A percentile compares a stretch with the other conserved stretches of the same genome.
These are phyloP conservation scores for Suillus paluster DNA, from an alignment of 768 basidiomycete species.

Conservation along the genomic window DNA sequence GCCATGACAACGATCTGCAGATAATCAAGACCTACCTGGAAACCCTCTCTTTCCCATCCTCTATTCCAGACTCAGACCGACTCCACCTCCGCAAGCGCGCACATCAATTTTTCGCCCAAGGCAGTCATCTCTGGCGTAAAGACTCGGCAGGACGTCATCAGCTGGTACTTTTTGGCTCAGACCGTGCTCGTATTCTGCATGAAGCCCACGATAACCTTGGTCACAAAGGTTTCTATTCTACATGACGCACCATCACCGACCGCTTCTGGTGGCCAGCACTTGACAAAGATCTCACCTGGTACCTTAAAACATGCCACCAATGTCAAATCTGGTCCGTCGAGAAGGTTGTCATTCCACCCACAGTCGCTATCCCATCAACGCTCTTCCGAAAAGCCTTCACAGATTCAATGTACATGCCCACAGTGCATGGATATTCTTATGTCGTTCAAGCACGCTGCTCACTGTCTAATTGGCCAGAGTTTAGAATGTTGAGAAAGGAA, in stretches of 20 bases:
- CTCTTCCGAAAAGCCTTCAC: constrained; percentile 35
- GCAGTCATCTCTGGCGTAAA: constrained; percentile 24
- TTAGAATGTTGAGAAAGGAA: constrained; percentile 29
- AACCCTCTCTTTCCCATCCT: not conserved
- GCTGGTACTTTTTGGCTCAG: constrained; percentile 16
- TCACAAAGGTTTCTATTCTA: constrained; percentile 12
- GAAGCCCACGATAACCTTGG: constrained; percentile 9
- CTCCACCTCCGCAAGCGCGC: not conserved
- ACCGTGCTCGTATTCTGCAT: not conserved
- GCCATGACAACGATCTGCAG: not conserved
- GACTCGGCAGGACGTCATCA: constrained; percentile 25
- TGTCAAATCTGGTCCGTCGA: constrained; percentile 37
- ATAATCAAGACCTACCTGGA: not conserved
- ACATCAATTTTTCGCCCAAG: constrained; percentile 20
- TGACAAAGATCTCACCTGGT: constrained; percentile 34
- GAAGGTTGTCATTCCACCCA: constrained; percentile 29
- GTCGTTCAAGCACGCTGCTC: constrained; percentile 43
- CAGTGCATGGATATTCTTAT: constrained; percentile 34
- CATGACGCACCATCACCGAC: constrained; percentile 11
- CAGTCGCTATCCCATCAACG: not conserved
- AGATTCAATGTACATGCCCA: constrained; percentile 47
- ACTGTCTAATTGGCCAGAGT: constrained; percentile 40
- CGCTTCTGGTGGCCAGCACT: constrained; percentile 38
- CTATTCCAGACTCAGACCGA: not conserved
- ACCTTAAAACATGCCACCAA: constrained; percentile 38